A percentile compares a stretch with the other conserved stretches of the same genome.
phyloP scores from a whole-genome alignment of 1,284 basidiomycete species.

The Porodaedalea pini region DNA sequence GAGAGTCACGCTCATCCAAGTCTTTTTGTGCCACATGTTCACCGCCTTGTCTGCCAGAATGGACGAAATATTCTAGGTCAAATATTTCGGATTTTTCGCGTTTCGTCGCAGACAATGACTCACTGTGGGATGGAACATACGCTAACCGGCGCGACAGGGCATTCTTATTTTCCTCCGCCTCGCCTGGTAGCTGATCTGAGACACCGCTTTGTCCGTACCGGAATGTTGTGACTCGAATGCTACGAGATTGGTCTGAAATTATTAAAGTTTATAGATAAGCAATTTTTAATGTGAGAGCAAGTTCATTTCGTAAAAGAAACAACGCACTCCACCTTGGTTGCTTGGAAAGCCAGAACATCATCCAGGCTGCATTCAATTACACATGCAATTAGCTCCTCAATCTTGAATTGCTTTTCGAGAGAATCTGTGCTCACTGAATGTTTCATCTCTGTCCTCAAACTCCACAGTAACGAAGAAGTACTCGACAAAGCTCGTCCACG shows the following conservation, averaged over 20 bases:
- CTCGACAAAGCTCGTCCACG: constrained; percentile 44
- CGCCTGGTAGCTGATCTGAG: constrained; percentile 34
- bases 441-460: constrained; percentile 55
- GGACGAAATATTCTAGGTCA: background rate
- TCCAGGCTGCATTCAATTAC: constrained; percentile 48
- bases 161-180: constrained; percentile 33
- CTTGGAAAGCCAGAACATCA: constrained; percentile 59
- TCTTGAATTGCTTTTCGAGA: background rate
- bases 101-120: background rate
- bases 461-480: constrained; percentile 60
- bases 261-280: background rate
- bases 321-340: constrained; percentile 45
- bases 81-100: background rate
- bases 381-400: constrained; percentile 8
- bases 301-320: background rate
- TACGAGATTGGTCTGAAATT: constrained; percentile 37
- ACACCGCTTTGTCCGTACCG: constrained; percentile 36
- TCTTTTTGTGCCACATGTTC: constrained; percentile 46
- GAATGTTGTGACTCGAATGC: constrained; percentile 49
- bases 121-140: constrained; percentile 45
- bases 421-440: constrained; percentile 50
- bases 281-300: background rate
- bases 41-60: constrained; percentile 32
- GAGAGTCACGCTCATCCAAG: constrained; percentile 45
- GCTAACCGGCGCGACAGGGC: constrained; percentile 34